These are phyloP conservation scores for Firmiana major DNA, from an alignment of 345 rosid genomes.

Conservation along the genomic window DNA sequence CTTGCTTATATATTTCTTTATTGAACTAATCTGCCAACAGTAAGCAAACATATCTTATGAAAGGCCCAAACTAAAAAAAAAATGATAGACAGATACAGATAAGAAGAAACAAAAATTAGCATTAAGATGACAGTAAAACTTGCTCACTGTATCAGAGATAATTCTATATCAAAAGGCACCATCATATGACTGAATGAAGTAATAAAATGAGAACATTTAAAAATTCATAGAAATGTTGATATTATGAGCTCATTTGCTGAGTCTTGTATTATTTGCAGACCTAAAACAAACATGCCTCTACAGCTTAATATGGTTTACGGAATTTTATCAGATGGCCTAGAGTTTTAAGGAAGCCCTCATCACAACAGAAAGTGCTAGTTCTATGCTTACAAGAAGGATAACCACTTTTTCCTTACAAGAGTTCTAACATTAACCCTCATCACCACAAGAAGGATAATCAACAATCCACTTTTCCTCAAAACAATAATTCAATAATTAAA, in stretches of 20 bases:
- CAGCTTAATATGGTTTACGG: background rate
- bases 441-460: background rate
- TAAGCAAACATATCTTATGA: conserved; percentile 8
- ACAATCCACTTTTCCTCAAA: background rate
- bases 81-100: background rate
- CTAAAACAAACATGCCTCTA: background rate
- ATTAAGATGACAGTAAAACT: background rate
- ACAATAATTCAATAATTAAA: background rate
- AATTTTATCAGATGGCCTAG: background rate
- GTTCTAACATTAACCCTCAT: background rate
- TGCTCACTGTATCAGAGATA: background rate
- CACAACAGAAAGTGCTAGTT: background rate
- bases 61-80: background rate
- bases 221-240: background rate
- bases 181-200: background rate
- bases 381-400: background rate
- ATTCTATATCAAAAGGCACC: background rate
- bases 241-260: background rate
- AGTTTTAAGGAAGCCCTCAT: background rate
- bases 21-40: conserved; percentile 52
- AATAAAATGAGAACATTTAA: background rate
- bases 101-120: background rate
- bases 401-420: background rate
- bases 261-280: background rate
- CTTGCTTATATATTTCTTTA: conserved; percentile 69